phyloP scores from a whole-genome alignment of 495 filamentous ascomycete species.

The Penicillium cinerascens region DNA sequence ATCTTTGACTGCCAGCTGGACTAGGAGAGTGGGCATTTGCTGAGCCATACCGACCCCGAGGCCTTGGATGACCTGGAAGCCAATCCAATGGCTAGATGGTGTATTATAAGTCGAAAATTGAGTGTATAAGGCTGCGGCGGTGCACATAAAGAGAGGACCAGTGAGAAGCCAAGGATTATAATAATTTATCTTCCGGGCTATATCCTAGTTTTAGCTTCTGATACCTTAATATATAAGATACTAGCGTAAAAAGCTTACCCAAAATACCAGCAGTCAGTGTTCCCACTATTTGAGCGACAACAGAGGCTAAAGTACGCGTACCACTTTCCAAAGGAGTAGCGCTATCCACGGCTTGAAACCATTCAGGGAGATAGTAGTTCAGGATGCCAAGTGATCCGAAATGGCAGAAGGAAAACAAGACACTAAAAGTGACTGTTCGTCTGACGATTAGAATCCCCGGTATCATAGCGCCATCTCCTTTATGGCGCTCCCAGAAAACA shows the following conservation, averaged over 20 bases:
- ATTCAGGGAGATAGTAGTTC: not conserved
- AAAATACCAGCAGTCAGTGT: not conserved
- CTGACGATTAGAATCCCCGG: not conserved
- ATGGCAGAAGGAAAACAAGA: not conserved
- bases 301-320: not conserved
- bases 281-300: not conserved
- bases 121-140: slow-evolving; percentile 29
- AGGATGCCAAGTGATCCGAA: not conserved
- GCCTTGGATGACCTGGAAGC: slow-evolving; percentile 30
- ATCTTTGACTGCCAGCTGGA: slow-evolving; percentile 49
- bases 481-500: not conserved
- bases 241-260: not conserved
- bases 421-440: not conserved
- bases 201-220: not conserved
- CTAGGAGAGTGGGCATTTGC: slow-evolving; percentile 57
- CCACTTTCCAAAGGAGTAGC: not conserved
- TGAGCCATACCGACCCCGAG: slow-evolving; percentile 47
- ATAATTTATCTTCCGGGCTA: not conserved
- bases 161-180: slow-evolving; percentile 34
- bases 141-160: slow-evolving; percentile 22
- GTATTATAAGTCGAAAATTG: slow-evolving; percentile 31
- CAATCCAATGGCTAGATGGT: slow-evolving; percentile 27
- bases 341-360: not conserved
- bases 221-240: not conserved
- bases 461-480: not conserved